phyloP scores from a whole-genome alignment of 139 green algal species.

The Chlorella sp. region DNA sequence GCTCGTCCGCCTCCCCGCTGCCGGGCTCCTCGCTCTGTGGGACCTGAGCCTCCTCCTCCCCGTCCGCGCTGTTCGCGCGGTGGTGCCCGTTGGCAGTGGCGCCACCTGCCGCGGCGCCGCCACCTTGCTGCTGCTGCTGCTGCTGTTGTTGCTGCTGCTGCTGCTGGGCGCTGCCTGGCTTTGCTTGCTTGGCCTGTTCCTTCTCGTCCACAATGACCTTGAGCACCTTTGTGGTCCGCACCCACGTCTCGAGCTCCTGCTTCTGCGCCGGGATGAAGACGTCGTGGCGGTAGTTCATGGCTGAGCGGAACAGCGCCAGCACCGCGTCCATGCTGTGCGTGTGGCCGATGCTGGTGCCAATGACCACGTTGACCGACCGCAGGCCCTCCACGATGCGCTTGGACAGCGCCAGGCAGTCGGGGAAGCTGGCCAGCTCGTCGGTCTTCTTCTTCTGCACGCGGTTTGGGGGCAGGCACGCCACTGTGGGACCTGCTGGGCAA shows the following conservation, averaged over 20 bases:
- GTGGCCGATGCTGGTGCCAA: slow-evolving; percentile 26
- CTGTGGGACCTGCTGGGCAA: too few relatives aligned
- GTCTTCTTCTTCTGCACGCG: slow-evolving; percentile 29
- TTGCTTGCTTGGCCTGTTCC: background rate
- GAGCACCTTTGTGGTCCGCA: slow-evolving; percentile 26
- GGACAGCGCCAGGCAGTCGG: slow-evolving; percentile 26
- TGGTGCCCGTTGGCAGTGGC: too few relatives aligned
- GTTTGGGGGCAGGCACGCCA: background rate
- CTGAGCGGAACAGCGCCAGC: slow-evolving; percentile 27
- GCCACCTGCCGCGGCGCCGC: too few relatives aligned
- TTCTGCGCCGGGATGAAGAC: background rate
- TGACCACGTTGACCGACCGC: slow-evolving; percentile 32
- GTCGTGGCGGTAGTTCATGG: slow-evolving; percentile 46
- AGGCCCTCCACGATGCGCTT: slow-evolving; percentile 35
- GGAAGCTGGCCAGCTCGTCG: slow-evolving; percentile 41
- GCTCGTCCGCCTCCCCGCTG: too few relatives aligned
- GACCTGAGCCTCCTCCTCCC: too few relatives aligned
- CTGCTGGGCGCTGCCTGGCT: background rate
- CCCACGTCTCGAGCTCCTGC: slow-evolving; percentile 25
- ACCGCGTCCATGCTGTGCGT: slow-evolving; percentile 27
- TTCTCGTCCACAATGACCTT: slow-evolving; percentile 34
- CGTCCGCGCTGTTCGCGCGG: too few relatives aligned
- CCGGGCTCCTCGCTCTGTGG: too few relatives aligned
- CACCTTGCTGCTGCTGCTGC: background rate
- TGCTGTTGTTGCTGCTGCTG: background rate